phyloP scores from a whole-genome alignment of 768 basidiomycete genomes.

The Lactarius quietus region DNA sequence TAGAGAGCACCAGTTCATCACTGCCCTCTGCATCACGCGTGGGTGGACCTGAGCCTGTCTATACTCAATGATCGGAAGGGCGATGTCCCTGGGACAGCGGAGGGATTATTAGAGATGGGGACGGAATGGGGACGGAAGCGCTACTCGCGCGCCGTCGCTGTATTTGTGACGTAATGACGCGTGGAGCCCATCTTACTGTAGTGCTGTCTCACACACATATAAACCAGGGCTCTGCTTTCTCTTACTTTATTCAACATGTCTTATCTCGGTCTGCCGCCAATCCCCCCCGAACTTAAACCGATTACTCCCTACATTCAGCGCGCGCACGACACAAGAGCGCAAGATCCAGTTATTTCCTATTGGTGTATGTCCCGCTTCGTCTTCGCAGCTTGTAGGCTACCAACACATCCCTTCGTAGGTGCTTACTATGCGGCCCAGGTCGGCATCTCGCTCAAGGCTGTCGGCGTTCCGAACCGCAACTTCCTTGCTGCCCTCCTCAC shows the following conservation, averaged over 20 bases:
- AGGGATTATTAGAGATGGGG: too few species aligned
- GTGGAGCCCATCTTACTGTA: neutral
- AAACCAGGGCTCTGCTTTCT: neutral
- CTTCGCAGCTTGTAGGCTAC: neutral
- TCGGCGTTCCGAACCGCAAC: conserved; percentile 57
- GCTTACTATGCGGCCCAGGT: conserved; percentile 90
- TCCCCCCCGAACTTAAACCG: conserved; percentile 58
- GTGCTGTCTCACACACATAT: neutral
- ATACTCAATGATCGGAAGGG: neutral
- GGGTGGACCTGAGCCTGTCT: neutral
- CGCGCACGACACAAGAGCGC: conserved; percentile 76
- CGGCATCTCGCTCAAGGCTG: conserved; percentile 72
- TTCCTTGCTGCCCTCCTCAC: conserved; percentile 74
- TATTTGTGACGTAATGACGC: neutral
- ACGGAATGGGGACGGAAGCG: too few species aligned
- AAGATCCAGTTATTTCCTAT: conserved; percentile 88
- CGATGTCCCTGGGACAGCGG: neutral
- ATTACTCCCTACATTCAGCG: conserved; percentile 83
- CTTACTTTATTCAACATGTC: conserved; percentile 16
- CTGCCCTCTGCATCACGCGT: too few species aligned
- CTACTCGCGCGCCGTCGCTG: neutral
- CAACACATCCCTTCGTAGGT: conserved; percentile 44
- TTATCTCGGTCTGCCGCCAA: conserved; percentile 54
- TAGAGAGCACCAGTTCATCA: neutral
- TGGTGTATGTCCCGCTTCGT: conserved; percentile 69